Conservation (phyloP, 23 red algal species). For the Pyropia yezoensis region DNA sequence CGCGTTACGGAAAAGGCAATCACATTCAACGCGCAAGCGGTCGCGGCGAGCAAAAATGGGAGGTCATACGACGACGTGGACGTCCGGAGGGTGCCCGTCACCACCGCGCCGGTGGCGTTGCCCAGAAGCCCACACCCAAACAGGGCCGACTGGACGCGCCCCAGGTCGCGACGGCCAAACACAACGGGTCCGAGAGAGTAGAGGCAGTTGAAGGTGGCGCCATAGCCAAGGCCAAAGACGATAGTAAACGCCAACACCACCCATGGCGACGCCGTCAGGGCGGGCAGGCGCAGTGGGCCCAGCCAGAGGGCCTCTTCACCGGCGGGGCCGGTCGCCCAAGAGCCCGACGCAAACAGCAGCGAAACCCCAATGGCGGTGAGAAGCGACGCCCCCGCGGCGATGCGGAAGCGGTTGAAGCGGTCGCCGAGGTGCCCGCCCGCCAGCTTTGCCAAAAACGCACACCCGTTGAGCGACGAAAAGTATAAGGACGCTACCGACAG, state of each 20-base stretch:
- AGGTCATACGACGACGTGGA: conserved; percentile 45
- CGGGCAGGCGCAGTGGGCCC: conserved; percentile 4
- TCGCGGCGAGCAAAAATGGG: conserved; percentile 55
- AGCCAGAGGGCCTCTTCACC: conserved; percentile 1
- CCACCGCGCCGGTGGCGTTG: conserved; percentile 73
- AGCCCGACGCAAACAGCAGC: conserved; percentile 44
- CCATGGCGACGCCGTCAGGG: conserved; percentile 18
- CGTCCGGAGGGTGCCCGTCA: conserved; percentile 67
- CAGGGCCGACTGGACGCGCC: conserved; percentile 71
- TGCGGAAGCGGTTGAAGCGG: conserved; percentile 68
- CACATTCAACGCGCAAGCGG: conserved; percentile 46
- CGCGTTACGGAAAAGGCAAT: conserved; percentile 51
- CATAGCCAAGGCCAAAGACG: conserved; percentile 85
- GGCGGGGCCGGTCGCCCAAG: conserved; percentile 5
- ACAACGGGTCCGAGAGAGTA: conserved; percentile 78
- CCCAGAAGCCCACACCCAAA: conserved; percentile 82
- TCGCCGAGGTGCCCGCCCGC: conserved; percentile 86
- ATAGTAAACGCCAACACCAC: conserved; percentile 53
- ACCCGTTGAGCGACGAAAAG: conserved; percentile 74
- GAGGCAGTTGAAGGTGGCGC: conserved; percentile 81
- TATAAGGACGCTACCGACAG: conserved; percentile 64
- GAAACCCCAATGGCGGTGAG: conserved; percentile 44
- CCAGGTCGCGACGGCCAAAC: conserved; percentile 63
- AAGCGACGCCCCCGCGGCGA: conserved; percentile 30
- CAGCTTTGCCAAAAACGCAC: conserved; percentile 82